Base-by-base conservation (phyloP, 2,329 filamentous ascomycete species). In the Cryphonectria naterciae region DNA sequence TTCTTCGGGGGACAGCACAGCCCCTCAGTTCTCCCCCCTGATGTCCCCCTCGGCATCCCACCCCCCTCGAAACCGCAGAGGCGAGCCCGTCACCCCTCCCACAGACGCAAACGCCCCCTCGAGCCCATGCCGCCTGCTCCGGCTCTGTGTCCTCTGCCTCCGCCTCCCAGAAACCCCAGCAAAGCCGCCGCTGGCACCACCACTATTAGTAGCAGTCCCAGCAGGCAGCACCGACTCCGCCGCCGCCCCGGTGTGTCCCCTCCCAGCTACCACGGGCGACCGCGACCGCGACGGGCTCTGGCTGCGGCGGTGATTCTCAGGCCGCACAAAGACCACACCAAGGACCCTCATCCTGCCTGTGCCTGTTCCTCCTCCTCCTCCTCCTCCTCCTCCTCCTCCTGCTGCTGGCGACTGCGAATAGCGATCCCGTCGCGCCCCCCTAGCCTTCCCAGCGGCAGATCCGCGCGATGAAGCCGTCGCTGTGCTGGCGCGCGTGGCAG, bases 201-300 rank as follows among this genome's bases (percentile, higher is more conserved):
- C 81, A 37, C 19, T 22, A 37, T 35, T 81, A 43, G 41, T 6
- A 43, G 13, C 41, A 41, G 39, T 75, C 75, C 35, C 77, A 74
- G 7, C 70, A 22, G 60, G 22, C 37, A 41, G 35, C 60, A 62
- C 11, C 37, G 15, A 32, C 81, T 77, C 65, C 80, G 76, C 65
- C 77, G 75, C 70, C 78, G 77, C 15, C 54, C 32, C 32, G 13
- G 15, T 41, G 22, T 35, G 17, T 37, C 78, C 72, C 41, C 75
- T 75, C 28, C 77, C 75, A 5, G 70, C 28, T 1, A 19, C 39
- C 46, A 3, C 19, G 43, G 73, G 73, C 25, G 76, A 76, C 49
- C 75, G 73, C 28, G 81, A 82, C 52, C 81, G 75, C 32, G 81
- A 82, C 15, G 81, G 81, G 64, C 80, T 80, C 72, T 78, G 79